Percentiles rank a stretch among this genome's conserved stretches.
These are phyloP conservation scores for Lophium mytilinum DNA, from an alignment of 495 filamentous ascomycete species.

Conservation along the genomic window DNA sequence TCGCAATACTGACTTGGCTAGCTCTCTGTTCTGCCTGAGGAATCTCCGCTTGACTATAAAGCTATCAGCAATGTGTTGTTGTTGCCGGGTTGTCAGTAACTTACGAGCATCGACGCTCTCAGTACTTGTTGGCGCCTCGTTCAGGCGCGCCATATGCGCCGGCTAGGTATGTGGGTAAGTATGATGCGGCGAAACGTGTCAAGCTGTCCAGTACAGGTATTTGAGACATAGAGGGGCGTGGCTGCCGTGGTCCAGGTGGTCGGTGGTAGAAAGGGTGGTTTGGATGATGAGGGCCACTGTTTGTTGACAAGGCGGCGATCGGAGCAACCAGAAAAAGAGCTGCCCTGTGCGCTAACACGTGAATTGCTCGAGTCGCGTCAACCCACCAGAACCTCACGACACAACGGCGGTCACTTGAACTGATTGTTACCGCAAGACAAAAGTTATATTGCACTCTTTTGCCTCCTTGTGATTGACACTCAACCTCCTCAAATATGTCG, in stretches of 20 bases:
- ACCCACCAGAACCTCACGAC: neutral
- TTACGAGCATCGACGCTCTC: slow-evolving; percentile 77
- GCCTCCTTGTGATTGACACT: neutral
- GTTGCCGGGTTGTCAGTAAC: slow-evolving; percentile 30
- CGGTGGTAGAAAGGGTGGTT: neutral
- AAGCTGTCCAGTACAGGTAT: neutral
- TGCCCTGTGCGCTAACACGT: neutral
- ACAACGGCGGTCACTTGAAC: neutral
- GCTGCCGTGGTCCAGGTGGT: slow-evolving; percentile 13
- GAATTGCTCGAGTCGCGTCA: slow-evolving; percentile 1
- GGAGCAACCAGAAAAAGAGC: neutral
- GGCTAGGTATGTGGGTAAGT: slow-evolving; percentile 25
- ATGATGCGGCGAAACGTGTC: slow-evolving; percentile 1
- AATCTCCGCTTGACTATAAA: slow-evolving; percentile 72
- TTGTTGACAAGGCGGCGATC: no score
- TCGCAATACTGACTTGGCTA: slow-evolving; percentile 50
- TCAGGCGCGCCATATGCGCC: slow-evolving; percentile 75
- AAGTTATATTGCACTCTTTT: no score
- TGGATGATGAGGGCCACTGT: neutral
- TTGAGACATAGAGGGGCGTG: slow-evolving; percentile 10
- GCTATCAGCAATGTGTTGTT: neutral
- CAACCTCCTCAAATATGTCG: slow-evolving; percentile 39
- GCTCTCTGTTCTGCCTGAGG: slow-evolving; percentile 87
- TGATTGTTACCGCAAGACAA: neutral
- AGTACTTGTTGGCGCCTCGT: slow-evolving; percentile 57